Evolutionary conservation across 345 rosid species (phyloP), one percentile per base, ranked within the genome.

Genomic region (Citrus australasica): DNA sequence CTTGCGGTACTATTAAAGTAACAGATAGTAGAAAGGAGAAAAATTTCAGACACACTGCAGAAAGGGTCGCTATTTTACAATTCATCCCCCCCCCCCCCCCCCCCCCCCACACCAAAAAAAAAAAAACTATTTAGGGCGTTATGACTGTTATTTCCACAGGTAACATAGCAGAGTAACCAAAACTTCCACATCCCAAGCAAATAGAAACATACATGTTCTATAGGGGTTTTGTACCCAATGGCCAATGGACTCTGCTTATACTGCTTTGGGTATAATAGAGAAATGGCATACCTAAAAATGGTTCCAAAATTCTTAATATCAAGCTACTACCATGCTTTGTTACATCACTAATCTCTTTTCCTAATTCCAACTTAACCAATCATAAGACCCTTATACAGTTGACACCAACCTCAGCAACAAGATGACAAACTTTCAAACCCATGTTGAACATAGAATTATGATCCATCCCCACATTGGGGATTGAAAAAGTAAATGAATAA

Each of bases 1-100:
- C 79, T 92, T 96, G 56, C 88, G 92, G 86, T 90, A 94, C 99
- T 94, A 82, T 78, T 88, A 46, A 79, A 71, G 53, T 53, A n/a
- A 30, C 16, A 17, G 35, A 67, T 65, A 78, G 73, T 46, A 7
- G 16, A 22, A 70, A 2, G 51, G 38, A 22, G 35, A 30, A 9
- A 33, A 25, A 27, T 74, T 60, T 40, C 24, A 16, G 14, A 25
- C 58, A 40, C 16, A 59, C 17, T 38, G 33, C 38, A 75, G 27
- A 74, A n/a, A 1, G 9, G 22, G n/a, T 72, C 28, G 17, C 22
- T 46, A n/a, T 48, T 51, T 58, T n/a, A 51, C 5, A 16, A 21
- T 11, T n/a, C 27, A 40, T 2, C 0, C 6, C 2, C 2, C 42
- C 42, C 9, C 40, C 2, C 38, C 38, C 38, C 38, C 25, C 25